A percentile compares a stretch with the other conserved stretches of the same genome.
Conservation (phyloP, 2,329 filamentous ascomycete genomes). For the Trichoderma afroharzianum region DNA sequence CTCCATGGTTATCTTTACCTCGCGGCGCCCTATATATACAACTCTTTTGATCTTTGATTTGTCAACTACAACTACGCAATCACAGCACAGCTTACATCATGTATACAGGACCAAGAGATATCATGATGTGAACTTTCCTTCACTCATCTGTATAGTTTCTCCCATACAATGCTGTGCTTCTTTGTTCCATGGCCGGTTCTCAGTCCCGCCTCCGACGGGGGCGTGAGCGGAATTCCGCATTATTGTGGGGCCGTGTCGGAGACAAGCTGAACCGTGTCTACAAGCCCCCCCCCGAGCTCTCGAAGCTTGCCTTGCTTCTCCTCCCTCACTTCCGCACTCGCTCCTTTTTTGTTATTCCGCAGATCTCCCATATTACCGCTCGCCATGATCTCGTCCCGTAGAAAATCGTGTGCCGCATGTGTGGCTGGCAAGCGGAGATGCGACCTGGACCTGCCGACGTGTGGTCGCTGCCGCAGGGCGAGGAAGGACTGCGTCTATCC, state of each 20-base stretch:
- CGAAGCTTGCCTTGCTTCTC: background rate
- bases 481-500: constrained; percentile 4
- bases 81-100: background rate
- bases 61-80: background rate
- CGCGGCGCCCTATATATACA: background rate
- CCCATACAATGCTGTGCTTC: background rate
- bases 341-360: background rate
- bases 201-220: background rate
- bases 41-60: too few species aligned
- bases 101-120: background rate
- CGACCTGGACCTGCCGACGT: constrained; percentile 7
- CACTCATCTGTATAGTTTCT: background rate
- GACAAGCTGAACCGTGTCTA: background rate
- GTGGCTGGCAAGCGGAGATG: constrained; percentile 14
- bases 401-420: constrained; percentile 12
- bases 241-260: background rate
- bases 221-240: constrained; percentile 19
- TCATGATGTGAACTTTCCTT: background rate
- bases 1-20: background rate
- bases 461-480: background rate
- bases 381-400: background rate
- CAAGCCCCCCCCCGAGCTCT: background rate
- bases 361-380: background rate
- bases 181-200: background rate
- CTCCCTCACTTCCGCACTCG: background rate